Evolutionary conservation across 2,329 filamentous ascomycete species (phyloP), one percentile per base, ranked within the genome.

Genomic region (Xylariaceae sp.): DNA sequence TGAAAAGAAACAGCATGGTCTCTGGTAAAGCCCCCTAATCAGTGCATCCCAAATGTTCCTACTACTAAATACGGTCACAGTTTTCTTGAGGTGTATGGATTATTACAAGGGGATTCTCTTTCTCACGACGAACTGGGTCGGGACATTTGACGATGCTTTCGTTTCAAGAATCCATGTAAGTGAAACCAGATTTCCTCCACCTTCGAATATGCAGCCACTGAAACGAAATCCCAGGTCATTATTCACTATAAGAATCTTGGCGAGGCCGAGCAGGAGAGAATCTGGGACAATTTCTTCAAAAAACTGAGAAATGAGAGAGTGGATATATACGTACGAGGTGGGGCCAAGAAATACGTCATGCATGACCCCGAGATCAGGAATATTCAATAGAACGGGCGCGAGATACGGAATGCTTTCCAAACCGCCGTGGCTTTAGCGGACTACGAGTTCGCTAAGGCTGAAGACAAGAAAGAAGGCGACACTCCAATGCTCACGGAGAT

Each of bases 101-200:
- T 47, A 49, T 16, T 51, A 49, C 33, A 37, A 47, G 6, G 45
- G 51, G 3, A 38, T 50, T 7, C 35, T 53, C 12, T 48, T 53
- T 4, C 42, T 51, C 3, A 51, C 48, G 6, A 40, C 17, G 5
- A 53, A 49, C 29, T 40, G 45, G 6, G 44, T 53, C 11, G 43
- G 48, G 17, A 46, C 44, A 1, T 49, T 51, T 16, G 51, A 51
- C 17, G 40, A 50, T 20, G 48, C 45, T 8, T 53, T 53, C 51
- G 42, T 40, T 11, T 51, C 51, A 3, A 45, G 45, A 12, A 52
- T 53, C 16, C 45, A 53, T 19, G 42, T n/a, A n/a, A n/a, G n/a
- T n/a, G n/a, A n/a, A n/a, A n/a, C n/a, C n/a, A n/a, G n/a, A n/a
- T n/a, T n/a, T n/a, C n/a, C n/a, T n/a, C n/a, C n/a, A n/a, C n/a